phyloP scores from a whole-genome alignment of 1,284 basidiomycete genomes.

The Ganoderma meredithae region DNA sequence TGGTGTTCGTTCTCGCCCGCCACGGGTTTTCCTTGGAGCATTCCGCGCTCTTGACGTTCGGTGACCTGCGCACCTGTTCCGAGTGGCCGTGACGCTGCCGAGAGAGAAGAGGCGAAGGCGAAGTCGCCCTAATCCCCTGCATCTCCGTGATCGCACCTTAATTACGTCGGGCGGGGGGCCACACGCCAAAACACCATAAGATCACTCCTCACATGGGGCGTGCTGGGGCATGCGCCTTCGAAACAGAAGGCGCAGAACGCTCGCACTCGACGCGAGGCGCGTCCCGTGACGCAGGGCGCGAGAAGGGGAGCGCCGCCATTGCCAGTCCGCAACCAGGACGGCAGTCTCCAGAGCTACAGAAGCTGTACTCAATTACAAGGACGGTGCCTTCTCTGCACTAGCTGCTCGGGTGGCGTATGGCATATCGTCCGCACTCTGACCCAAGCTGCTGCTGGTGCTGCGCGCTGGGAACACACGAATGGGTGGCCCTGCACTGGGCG shows the following conservation, averaged over 20 bases:
- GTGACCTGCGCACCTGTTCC: slow-evolving; percentile 22
- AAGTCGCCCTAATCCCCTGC: slow-evolving; percentile 28
- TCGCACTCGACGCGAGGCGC: slow-evolving; percentile 26
- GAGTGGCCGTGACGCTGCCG: slow-evolving; percentile 25
- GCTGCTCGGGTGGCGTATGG: slow-evolving; percentile 4
- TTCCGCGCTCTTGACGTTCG: slow-evolving; percentile 26
- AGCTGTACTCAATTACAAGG: slow-evolving; percentile 8
- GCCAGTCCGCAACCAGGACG: slow-evolving; percentile 13
- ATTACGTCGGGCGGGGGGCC: slow-evolving; percentile 18
- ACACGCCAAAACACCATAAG: slow-evolving; percentile 31
- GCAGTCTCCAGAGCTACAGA: slow-evolving; percentile 15
- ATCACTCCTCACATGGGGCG: slow-evolving; percentile 28
- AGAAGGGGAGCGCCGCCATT: not conserved
- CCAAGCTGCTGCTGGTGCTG: not conserved
- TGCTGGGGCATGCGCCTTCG: slow-evolving; percentile 32
- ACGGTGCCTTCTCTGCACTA: slow-evolving; percentile 5
- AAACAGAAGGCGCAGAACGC: slow-evolving; percentile 25
- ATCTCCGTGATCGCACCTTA: slow-evolving; percentile 26
- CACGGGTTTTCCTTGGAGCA: slow-evolving; percentile 28
- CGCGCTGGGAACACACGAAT: slow-evolving; percentile 7
- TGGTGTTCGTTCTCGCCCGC: slow-evolving; percentile 27
- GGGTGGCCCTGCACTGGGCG: slow-evolving; percentile 1
- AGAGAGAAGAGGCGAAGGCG: slow-evolving; percentile 21
- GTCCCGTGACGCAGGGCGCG: slow-evolving; percentile 26
- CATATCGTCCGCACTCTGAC: slow-evolving; percentile 19